Conservation (phyloP, 2,329 filamentous ascomycete genomes). For the Rutstroemia sydowiana region DNA sequence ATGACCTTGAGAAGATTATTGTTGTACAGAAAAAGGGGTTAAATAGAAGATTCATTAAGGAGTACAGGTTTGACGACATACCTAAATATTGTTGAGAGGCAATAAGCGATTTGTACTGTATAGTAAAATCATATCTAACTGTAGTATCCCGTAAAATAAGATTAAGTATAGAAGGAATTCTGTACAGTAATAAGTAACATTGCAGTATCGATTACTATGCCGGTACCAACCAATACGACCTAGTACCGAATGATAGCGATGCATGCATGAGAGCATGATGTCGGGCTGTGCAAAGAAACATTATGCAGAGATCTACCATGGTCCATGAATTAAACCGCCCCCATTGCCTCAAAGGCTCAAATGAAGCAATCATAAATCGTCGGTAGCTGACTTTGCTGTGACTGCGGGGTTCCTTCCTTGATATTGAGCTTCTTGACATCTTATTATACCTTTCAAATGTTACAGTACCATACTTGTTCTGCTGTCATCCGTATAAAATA, state of each 20-base stretch:
- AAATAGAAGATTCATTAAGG: too few relatives aligned
- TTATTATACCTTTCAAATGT: neutral
- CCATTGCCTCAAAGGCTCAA: neutral
- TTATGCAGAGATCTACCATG: slow-evolving; percentile 3
- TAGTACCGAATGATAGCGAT: neutral
- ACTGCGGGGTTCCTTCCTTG: slow-evolving; percentile 3
- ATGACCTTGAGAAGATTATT: neutral
- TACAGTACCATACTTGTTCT: slow-evolving; percentile 5
- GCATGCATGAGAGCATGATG: slow-evolving; percentile 1
- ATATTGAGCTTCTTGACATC: neutral
- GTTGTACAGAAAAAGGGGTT: slow-evolving; percentile 1
- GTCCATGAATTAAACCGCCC: neutral
- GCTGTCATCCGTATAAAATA: neutral
- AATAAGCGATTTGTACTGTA: too few relatives aligned
- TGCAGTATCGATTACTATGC: neutral
- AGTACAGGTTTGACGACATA: neutral
- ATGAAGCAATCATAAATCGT: neutral
- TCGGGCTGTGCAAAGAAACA: slow-evolving; percentile 7
- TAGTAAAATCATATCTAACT: too few relatives aligned
- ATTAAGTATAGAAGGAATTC: neutral
- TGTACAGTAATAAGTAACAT: neutral
- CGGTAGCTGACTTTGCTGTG: neutral
- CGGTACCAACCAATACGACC: neutral
- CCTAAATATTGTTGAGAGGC: neutral
- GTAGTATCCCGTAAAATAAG: neutral